Evolutionary conservation across 345 rosid species (phyloP).

Genomic region (Euphorbia tirucalli): DNA sequence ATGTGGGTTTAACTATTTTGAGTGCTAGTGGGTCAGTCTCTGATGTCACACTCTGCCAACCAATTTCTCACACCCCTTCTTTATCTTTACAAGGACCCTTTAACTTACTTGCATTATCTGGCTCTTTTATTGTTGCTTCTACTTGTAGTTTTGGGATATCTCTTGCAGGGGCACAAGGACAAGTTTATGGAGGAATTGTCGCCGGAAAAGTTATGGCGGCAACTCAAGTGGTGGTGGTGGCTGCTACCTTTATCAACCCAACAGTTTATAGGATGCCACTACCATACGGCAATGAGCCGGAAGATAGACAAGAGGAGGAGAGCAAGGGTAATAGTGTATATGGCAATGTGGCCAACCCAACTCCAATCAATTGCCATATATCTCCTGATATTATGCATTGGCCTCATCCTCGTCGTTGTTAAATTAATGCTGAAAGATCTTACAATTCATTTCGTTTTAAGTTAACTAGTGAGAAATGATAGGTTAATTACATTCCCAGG

Average conservation of each 20-base stretch:
- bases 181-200: conserved; percentile 50
- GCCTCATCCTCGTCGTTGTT: conserved; percentile 25
- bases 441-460: too few species aligned
- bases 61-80: conserved; percentile 32
- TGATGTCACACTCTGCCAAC: conserved; percentile 45
- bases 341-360: conserved; percentile 17
- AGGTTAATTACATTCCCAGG: too few species aligned
- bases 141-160: conserved; percentile 40
- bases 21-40: conserved; percentile 48
- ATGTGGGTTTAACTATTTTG: conserved; percentile 31
- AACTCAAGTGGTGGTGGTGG: conserved; percentile 39
- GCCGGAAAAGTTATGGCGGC: conserved; percentile 46
- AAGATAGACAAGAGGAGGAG: background rate
- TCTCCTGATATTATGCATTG: conserved; percentile 35
- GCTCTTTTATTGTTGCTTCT: conserved; percentile 33
- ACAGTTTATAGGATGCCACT: conserved; percentile 33
- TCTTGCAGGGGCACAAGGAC: conserved; percentile 47
- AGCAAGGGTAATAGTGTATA: too few species aligned
- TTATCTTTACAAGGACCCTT: conserved; percentile 44
- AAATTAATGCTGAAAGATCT: too few species aligned
- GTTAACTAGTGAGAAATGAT: too few species aligned
- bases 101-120: conserved; percentile 40
- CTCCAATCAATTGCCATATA: conserved; percentile 28
- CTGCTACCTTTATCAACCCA: conserved; percentile 35
- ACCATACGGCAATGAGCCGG: conserved; percentile 18